A percentile compares a stretch with the other conserved stretches of the same genome.
These are phyloP conservation scores for Rhynchospora pubera DNA, from an alignment of 176 grass and related monocot species.

Conservation along the genomic window DNA sequence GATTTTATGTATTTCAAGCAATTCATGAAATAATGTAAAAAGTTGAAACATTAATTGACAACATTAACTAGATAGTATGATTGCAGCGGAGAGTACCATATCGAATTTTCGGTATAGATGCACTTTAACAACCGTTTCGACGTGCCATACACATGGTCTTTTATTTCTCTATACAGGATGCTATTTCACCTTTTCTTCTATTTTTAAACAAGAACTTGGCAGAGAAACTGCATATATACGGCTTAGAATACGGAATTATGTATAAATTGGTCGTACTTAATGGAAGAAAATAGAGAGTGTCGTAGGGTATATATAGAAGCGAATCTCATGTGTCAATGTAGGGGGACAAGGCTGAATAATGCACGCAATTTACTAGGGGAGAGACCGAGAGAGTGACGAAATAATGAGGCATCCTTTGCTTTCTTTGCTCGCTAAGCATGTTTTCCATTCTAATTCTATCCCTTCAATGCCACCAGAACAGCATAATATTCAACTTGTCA, in stretches of 20 bases:
- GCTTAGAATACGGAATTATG: not conserved
- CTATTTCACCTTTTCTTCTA: too few relatives aligned
- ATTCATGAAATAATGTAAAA: not conserved
- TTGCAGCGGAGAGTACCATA: too few relatives aligned
- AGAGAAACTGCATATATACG: too few relatives aligned
- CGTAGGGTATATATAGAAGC: not conserved
- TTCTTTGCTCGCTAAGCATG: conserved; percentile 1
- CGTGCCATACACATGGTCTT: too few relatives aligned
- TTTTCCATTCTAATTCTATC: not conserved
- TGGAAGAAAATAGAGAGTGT: not conserved
- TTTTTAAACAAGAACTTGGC: too few relatives aligned
- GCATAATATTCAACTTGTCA: not conserved
- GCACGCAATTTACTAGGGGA: conserved; percentile 12
- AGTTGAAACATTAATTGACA: too few relatives aligned
- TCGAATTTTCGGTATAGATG: too few relatives aligned
- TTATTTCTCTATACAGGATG: too few relatives aligned
- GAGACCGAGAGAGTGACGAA: conserved; percentile 21
- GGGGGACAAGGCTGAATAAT: conserved; percentile 18
- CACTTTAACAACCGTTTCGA: too few relatives aligned
- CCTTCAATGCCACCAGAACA: not conserved
- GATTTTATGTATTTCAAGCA: not conserved
- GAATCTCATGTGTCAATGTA: conserved; percentile 3
- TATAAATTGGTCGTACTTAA: not conserved
- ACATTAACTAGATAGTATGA: too few relatives aligned
- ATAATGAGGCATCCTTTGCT: conserved; percentile 27